phyloP scores from a whole-genome alignment of 164 flowering plant species.

The Magnolia officinalis region DNA sequence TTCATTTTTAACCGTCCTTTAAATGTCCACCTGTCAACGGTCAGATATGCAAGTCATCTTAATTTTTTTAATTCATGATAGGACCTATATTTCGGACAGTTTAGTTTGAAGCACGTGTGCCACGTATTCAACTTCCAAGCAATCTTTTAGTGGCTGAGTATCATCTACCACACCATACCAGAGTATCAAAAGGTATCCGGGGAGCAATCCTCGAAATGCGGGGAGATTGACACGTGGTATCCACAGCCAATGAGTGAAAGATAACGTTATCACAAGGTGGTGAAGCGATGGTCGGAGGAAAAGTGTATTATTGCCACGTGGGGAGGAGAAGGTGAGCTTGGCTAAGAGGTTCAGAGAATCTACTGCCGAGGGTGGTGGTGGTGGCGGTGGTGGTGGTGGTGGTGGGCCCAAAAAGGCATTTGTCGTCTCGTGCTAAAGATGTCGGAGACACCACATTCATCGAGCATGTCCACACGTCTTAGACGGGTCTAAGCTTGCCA shows the following conservation, averaged over 20 bases:
- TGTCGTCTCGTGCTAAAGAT: background rate
- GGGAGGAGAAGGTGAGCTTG: too few relatives aligned
- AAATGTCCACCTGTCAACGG: too few relatives aligned
- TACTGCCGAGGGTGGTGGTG: background rate
- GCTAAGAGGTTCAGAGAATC: background rate
- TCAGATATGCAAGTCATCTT: too few relatives aligned
- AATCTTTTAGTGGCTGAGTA: too few relatives aligned
- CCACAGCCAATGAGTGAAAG: slow-evolving; percentile 1
- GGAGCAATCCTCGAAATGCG: too few relatives aligned
- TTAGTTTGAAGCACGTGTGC: too few relatives aligned
- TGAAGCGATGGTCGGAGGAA: background rate
- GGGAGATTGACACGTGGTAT: background rate
- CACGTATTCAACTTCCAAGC: too few relatives aligned
- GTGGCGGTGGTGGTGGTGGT: background rate
- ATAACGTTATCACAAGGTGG: slow-evolving; percentile 8
- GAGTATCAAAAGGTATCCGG: background rate
- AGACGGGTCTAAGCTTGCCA: background rate
- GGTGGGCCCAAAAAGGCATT: background rate
- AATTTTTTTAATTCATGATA: too few relatives aligned
- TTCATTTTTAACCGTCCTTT: too few relatives aligned
- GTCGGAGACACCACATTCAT: background rate
- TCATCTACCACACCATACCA: too few relatives aligned
- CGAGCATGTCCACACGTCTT: background rate
- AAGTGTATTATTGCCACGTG: background rate
- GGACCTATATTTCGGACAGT: too few relatives aligned